Conservation (phyloP, 805 yeast genomes). For the Yamadazyma paraphyllophila region DNA sequence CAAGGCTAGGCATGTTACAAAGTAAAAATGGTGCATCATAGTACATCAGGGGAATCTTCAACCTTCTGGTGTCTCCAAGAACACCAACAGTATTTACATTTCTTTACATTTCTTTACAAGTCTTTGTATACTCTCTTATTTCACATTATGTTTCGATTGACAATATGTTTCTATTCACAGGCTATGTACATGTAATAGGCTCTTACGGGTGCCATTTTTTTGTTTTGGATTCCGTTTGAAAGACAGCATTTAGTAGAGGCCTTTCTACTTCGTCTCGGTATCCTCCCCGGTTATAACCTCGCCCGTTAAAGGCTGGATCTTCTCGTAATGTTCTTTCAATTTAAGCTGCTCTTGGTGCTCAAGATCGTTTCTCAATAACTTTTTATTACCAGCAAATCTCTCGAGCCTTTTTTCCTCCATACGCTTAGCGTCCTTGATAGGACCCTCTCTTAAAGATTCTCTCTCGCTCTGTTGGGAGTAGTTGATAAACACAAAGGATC, state of each 20-base stretch:
- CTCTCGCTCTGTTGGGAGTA: conserved; percentile 67
- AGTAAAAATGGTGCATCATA: conserved; percentile 41
- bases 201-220: no score
- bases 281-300: conserved; percentile 35
- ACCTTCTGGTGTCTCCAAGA: conserved; percentile 51
- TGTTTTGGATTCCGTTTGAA: no score
- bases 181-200: no score
- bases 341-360: conserved; percentile 68
- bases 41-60: conserved; percentile 40
- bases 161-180: no score
- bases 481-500: conserved; percentile 67
- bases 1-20: conserved; percentile 9
- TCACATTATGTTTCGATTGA: neutral
- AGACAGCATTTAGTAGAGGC: no score
- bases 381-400: conserved; percentile 28
- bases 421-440: conserved; percentile 76
- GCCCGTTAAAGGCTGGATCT: conserved; percentile 55
- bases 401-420: conserved; percentile 42
- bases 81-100: conserved; percentile 33
- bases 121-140: neutral
- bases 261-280: conserved; percentile 6
- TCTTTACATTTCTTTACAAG: conserved; percentile 8
- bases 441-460: conserved; percentile 74
- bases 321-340: conserved; percentile 54
- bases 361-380: conserved; percentile 50